A percentile compares a stretch with the other conserved stretches of the same genome.
phyloP scores from a whole-genome alignment of 2,329 filamentous ascomycete species.

The Myriosclerotinia duriaeana region DNA sequence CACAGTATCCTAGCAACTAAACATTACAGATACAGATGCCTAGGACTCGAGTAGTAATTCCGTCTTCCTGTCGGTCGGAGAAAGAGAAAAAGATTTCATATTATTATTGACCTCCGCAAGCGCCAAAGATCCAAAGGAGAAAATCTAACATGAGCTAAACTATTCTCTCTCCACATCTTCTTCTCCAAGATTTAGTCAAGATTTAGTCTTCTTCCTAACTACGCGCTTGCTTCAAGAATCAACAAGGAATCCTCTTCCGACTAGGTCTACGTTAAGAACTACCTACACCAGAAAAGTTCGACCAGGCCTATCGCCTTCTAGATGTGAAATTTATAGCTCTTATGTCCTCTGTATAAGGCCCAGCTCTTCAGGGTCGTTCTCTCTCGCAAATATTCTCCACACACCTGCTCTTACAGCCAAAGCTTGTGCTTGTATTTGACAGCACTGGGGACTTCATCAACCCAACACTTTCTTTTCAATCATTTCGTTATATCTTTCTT shows the following conservation, averaged over 20 bases:
- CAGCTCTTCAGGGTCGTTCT: background rate
- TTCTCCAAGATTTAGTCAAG: background rate
- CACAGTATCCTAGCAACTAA: background rate
- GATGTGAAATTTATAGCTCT: background rate
- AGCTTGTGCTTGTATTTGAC: background rate
- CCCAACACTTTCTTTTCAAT: background rate
- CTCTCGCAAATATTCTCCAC: background rate
- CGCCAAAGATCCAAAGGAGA: background rate
- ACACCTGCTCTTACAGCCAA: background rate
- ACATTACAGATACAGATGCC: background rate
- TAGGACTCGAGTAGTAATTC: background rate
- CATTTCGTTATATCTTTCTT: background rate
- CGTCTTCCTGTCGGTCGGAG: background rate
- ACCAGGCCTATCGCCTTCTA: background rate
- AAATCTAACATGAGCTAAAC: background rate
- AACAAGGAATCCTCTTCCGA: background rate
- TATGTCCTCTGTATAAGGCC: background rate
- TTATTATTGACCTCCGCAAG: conserved; percentile 11
- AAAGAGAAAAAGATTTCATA: conserved; percentile 1
- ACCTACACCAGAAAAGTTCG: background rate
- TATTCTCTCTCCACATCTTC: background rate
- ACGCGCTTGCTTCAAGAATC: background rate
- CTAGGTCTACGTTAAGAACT: background rate
- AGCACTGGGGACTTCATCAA: background rate
- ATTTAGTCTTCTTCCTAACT: background rate